phyloP scores from a whole-genome alignment of 768 basidiomycete species.

The Pleurotus djamor region DNA sequence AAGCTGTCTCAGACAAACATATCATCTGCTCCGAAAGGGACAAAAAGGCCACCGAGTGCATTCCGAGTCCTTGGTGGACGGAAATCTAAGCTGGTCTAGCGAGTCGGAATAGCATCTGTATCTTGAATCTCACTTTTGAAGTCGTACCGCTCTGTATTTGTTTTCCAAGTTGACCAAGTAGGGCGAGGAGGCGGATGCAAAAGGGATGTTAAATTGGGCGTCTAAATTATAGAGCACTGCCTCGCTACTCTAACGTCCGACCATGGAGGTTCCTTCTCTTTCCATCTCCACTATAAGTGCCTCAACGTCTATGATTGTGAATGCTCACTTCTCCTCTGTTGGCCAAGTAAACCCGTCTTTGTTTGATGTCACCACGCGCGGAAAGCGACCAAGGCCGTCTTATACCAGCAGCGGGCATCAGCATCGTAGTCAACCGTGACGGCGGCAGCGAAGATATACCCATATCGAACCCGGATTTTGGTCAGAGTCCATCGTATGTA shows the following conservation, averaged over 20 bases:
- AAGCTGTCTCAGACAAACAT: not conserved
- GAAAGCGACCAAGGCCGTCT: not conserved
- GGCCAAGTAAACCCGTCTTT: not conserved
- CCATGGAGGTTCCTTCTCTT: not conserved
- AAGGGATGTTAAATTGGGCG: not conserved
- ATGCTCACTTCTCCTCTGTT: not conserved
- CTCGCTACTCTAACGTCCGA: not conserved
- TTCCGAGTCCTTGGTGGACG: not conserved
- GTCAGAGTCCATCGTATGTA: not conserved
- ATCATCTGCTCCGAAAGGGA: not conserved
- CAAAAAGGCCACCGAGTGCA: not conserved
- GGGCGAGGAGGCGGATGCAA: too few species aligned
- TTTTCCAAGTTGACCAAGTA: too few species aligned
- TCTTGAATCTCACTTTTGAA: too few species aligned
- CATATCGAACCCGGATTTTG: not conserved
- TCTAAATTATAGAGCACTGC: not conserved
- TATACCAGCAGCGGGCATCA: not conserved
- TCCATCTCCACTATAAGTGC: not conserved
- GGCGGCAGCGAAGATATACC: not conserved
- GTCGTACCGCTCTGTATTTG: too few species aligned
- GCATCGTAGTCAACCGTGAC: constrained; percentile 8
- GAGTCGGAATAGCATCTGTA: not conserved
- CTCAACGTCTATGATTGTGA: not conserved
- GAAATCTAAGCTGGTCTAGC: not conserved
- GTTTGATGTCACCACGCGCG: not conserved